Evolutionary conservation across 1,284 basidiomycete genomes (phyloP).

Genomic region (Boletus semigastroideus): DNA sequence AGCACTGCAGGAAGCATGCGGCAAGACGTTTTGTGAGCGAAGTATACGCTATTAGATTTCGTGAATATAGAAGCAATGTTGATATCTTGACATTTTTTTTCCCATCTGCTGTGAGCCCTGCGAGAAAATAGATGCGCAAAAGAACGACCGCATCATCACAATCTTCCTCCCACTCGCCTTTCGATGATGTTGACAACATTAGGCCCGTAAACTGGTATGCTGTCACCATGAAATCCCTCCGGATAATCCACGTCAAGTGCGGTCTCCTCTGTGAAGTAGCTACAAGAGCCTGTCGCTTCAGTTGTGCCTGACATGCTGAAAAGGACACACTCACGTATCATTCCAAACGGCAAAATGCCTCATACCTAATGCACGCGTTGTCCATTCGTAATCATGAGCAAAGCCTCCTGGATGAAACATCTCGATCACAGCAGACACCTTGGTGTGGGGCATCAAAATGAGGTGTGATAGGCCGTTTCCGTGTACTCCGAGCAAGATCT

Average conservation of each 20-base stretch:
- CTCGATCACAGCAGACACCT: conserved; percentile 72
- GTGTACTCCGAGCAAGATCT: conserved; percentile 79
- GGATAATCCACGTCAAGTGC: conserved; percentile 62
- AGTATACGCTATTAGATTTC: background rate
- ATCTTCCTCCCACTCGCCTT: conserved; percentile 46
- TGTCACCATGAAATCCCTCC: conserved; percentile 70
- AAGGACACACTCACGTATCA: conserved; percentile 52
- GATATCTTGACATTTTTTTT: too few relatives aligned
- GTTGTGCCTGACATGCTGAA: background rate
- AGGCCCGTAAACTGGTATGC: conserved; percentile 67
- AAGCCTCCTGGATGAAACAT: conserved; percentile 79
- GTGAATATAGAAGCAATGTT: background rate
- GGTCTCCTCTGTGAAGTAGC: conserved; percentile 51
- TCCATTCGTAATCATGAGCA: conserved; percentile 81
- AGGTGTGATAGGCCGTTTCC: conserved; percentile 80
- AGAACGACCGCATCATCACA: conserved; percentile 10
- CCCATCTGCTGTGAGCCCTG: background rate
- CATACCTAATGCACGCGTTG: conserved; percentile 68
- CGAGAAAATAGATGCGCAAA: background rate
- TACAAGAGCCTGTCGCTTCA: conserved; percentile 12
- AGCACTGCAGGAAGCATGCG: background rate
- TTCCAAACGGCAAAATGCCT: conserved; percentile 79
- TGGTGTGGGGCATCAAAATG: conserved; percentile 72
- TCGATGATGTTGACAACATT: conserved; percentile 57
- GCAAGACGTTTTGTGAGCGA: background rate